Conservation (phyloP, 768 basidiomycete genomes). For the Xerocomellus intermedius region DNA sequence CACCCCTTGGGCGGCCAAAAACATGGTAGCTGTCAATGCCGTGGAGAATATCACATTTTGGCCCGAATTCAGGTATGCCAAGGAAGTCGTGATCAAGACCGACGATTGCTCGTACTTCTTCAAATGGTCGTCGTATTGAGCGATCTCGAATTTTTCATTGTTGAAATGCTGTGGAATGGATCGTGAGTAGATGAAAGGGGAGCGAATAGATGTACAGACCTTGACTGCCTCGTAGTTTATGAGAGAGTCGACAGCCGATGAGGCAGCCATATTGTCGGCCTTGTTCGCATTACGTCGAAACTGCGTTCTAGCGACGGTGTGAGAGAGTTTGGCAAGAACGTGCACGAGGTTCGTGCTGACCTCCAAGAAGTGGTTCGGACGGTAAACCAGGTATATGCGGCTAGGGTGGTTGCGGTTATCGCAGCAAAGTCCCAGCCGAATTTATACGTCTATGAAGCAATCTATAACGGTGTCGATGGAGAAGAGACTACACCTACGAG, state of each 20-base stretch:
- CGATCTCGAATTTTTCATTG: conserved; percentile 90
- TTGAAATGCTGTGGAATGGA: conserved; percentile 77
- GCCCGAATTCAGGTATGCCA: conserved; percentile 92
- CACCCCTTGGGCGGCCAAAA: conserved; percentile 93
- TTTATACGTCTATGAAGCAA: conserved; percentile 74
- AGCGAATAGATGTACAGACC: conserved; percentile 42
- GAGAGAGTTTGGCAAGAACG: background rate
- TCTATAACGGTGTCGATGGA: background rate
- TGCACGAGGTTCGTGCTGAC: conserved; percentile 38
- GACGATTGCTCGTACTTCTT: conserved; percentile 87
- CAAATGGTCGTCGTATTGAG: conserved; percentile 89
- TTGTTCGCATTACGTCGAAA: conserved; percentile 95
- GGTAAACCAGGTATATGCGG: conserved; percentile 95
- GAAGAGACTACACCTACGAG: conserved; percentile 51
- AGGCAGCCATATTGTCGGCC: conserved; percentile 95
- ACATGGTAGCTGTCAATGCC: conserved; percentile 93
- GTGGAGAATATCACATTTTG: conserved; percentile 96
- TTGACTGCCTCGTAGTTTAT: conserved; percentile 99
- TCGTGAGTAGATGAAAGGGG: background rate
- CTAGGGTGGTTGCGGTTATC: conserved; percentile 81
- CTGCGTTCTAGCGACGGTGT: conserved; percentile 56
- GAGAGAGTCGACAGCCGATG: conserved; percentile 88
- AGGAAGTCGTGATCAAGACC: conserved; percentile 90
- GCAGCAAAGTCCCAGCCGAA: conserved; percentile 98
- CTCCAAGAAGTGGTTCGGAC: conserved; percentile 95